Conservation (phyloP, 345 rosid species). For the Cardamine chenopodiifolia region DNA sequence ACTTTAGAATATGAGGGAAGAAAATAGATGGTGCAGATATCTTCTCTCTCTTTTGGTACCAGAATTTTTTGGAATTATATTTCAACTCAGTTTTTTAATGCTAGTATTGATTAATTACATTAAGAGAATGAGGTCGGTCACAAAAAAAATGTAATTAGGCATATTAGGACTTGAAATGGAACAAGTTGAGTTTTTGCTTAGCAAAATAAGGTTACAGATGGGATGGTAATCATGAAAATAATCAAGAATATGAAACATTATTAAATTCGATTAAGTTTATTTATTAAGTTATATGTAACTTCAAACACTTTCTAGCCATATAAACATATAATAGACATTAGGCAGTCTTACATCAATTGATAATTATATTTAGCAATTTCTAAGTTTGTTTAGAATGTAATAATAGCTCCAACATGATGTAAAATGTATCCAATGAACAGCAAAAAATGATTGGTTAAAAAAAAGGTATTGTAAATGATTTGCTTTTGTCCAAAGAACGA, state of each 20-base stretch:
- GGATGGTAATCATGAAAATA: background rate
- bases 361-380: background rate
- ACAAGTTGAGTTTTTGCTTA: background rate
- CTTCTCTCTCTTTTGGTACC: background rate
- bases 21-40: slow-evolving; percentile 38
- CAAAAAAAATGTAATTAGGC: background rate
- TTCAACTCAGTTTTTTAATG: slow-evolving; percentile 20
- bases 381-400: background rate
- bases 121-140: slow-evolving; percentile 13
- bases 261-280: background rate
- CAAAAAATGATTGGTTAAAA: background rate
- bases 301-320: background rate
- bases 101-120: slow-evolving; percentile 24
- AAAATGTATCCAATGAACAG: slow-evolving; percentile 13
- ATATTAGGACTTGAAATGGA: background rate
- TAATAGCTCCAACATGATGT: background rate
- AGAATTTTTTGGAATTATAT: background rate
- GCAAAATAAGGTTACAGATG: background rate
- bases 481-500: background rate
- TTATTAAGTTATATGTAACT: background rate
- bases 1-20: slow-evolving; percentile 19
- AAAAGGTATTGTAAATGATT: background rate
- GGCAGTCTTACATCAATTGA: background rate
- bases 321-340: background rate
- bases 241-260: background rate